phyloP scores from a whole-genome alignment of 371 early-diverging fungal genomes.

The Nematocida ironsii region DNA sequence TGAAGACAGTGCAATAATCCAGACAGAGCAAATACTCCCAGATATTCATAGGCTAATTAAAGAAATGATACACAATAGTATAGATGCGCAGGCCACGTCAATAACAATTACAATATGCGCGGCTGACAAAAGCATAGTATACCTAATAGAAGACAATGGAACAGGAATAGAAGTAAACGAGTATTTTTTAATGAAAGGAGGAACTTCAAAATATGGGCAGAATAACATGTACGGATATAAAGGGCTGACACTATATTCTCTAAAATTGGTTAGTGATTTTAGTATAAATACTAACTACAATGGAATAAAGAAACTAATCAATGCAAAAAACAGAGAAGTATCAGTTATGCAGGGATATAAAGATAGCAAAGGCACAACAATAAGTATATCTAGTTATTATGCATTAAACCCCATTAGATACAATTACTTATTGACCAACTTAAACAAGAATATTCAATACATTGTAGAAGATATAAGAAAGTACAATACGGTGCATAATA shows the following conservation, averaged over 20 bases:
- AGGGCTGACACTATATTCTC: conserved; percentile 28
- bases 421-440: conserved; percentile 74
- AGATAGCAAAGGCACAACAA: conserved; percentile 76
- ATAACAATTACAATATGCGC: conserved; percentile 77
- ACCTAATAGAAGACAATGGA: conserved; percentile 87
- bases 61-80: conserved; percentile 89
- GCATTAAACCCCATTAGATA: conserved; percentile 80
- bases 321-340: not conserved
- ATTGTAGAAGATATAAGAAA: conserved; percentile 78
- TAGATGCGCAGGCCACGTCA: conserved; percentile 83
- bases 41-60: conserved; percentile 73
- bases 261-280: conserved; percentile 14
- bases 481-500: conserved; percentile 70
- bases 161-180: conserved; percentile 82
- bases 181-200: conserved; percentile 48
- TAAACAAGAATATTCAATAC: conserved; percentile 76
- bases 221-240: conserved; percentile 34
- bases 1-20: conserved; percentile 10
- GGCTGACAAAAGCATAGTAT: conserved; percentile 75
- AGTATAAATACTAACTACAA: conserved; percentile 13
- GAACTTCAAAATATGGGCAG: conserved; percentile 27
- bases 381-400: conserved; percentile 77
- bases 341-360: not conserved
- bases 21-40: conserved; percentile 40
- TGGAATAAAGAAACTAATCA: not conserved